These are phyloP conservation scores for Pseudocercospora ulei DNA, from an alignment of 2,329 filamentous ascomycete genomes.

Conservation along the genomic window DNA sequence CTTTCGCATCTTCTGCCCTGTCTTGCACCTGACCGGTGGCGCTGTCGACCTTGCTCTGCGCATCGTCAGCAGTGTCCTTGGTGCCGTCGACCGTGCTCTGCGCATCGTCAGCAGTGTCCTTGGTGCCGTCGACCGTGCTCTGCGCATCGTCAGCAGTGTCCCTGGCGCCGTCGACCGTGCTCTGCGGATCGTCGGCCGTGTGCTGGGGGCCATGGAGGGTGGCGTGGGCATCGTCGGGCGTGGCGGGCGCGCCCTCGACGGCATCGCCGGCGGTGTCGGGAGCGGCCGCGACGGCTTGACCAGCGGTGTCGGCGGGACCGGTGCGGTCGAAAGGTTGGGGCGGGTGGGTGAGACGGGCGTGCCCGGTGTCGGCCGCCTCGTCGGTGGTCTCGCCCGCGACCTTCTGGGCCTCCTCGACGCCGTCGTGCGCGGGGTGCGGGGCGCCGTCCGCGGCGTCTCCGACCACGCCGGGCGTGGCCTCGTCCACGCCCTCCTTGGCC, in stretches of 20 bases:
- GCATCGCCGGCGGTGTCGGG: constrained; percentile 10
- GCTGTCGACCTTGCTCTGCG: constrained; percentile 21
- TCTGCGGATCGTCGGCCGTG: constrained; percentile 24
- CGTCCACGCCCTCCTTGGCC: constrained; percentile 32
- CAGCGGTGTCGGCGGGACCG: too few relatives aligned
- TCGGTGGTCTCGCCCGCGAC: constrained; percentile 31
- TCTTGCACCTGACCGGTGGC: constrained; percentile 24
- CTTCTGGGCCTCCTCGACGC: constrained; percentile 30
- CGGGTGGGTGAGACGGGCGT: constrained; percentile 4
- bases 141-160: constrained; percentile 24
- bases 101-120: constrained; percentile 19
- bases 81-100: constrained; percentile 24
- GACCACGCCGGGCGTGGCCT: constrained; percentile 31
- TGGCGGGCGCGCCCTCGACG: constrained; percentile 15
- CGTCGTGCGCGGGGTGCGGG: constrained; percentile 30
- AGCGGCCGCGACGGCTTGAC: too few relatives aligned
- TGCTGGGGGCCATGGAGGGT: too few relatives aligned
- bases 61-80: constrained; percentile 28
- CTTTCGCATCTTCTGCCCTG: constrained; percentile 27
- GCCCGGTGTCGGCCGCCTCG: constrained; percentile 27
- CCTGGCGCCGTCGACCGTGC: constrained; percentile 25
- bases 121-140: constrained; percentile 23
- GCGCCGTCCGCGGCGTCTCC: constrained; percentile 32
- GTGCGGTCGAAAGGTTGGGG: constrained; percentile 10
- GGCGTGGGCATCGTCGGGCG: too few relatives aligned